Evolutionary conservation across 1,139 yeast species (phyloP).

Genomic region (Protomyces inundatus): DNA sequence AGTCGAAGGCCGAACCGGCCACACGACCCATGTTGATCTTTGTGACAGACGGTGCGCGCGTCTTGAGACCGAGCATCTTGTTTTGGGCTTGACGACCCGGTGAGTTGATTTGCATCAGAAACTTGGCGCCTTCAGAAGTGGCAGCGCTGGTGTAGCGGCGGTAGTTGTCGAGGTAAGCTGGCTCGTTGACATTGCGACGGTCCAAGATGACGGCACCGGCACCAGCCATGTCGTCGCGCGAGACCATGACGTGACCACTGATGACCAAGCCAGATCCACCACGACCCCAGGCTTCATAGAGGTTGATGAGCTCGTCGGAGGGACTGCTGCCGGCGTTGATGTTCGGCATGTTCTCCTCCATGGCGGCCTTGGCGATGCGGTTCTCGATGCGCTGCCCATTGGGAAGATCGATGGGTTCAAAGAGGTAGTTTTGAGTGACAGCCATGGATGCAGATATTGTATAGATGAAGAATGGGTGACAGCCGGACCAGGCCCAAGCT

Average conservation of each 20-base stretch:
- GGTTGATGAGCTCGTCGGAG: conserved; percentile 6
- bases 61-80: background rate
- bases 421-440: background rate
- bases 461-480: too few species aligned
- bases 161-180: too few species aligned
- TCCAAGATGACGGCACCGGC: too few species aligned
- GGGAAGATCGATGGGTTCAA: background rate
- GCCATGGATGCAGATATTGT: too few species aligned
- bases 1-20: background rate
- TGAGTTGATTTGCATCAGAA: background rate
- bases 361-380: background rate
- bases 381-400: background rate
- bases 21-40: background rate
- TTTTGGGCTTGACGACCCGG: background rate
- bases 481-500: too few species aligned
- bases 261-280: conserved; percentile 15
- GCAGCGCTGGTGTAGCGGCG: background rate
- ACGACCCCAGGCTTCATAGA: conserved; percentile 19
- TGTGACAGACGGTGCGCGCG: background rate
- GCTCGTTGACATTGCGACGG: too few species aligned
- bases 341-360: background rate
- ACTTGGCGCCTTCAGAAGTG: background rate
- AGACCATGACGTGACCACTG: conserved; percentile 8
- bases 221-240: background rate
- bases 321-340: background rate